Evolutionary conservation across 2,329 filamentous ascomycete species (phyloP), one percentile per base, ranked within the genome.

Genomic region (Dendryphion nanum): DNA sequence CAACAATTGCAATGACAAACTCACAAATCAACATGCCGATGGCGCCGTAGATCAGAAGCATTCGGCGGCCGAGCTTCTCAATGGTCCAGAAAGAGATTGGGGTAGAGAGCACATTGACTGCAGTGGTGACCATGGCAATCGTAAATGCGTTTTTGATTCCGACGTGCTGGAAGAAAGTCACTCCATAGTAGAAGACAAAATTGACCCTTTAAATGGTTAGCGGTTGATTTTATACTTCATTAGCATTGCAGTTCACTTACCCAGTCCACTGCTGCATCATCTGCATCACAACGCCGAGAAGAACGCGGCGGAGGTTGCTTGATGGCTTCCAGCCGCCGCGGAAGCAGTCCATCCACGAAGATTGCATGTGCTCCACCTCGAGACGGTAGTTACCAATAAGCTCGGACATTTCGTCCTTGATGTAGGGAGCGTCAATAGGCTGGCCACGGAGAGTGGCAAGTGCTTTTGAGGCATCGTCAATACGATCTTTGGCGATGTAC

Each of bases 331-430:
- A 75, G 34, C 70, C 73, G 35, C 79, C 79, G 28, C 60, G 65
- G 72, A 82, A 82, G 70, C 79, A 82, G 66, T 78, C 77, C 41
- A 70, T 60, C 89, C 89, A 94, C 59, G 75, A 78, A 42, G 84
- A 70, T 34, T 78, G 56, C 53, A 83, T 60, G 33, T 56, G 41
- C 35, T 51, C 51, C 29, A 47, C 48, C 75, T 95, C 89, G 63
- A 91, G 89, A 69, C 87, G 86, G 68, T 91, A 80, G 75, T 94
- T 95, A 73, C 88, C 89, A 42, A 93, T 77, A 50, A 95, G 88
- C 72, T 95, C 89, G 30, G 85, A 79, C 31, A 94, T 76, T 70
- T 95, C 89, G 45, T 79, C 71, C 69, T 85, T 80, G 68, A 95
- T 83, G 66, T 80, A 89, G 46, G 85, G 78, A 16, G 85, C 90